A percentile compares a stretch with the other conserved stretches of the same genome.
These are phyloP conservation scores for Alisma plantagoaquatica DNA, from an alignment of 106 monocot genomes.

Conservation along the genomic window DNA sequence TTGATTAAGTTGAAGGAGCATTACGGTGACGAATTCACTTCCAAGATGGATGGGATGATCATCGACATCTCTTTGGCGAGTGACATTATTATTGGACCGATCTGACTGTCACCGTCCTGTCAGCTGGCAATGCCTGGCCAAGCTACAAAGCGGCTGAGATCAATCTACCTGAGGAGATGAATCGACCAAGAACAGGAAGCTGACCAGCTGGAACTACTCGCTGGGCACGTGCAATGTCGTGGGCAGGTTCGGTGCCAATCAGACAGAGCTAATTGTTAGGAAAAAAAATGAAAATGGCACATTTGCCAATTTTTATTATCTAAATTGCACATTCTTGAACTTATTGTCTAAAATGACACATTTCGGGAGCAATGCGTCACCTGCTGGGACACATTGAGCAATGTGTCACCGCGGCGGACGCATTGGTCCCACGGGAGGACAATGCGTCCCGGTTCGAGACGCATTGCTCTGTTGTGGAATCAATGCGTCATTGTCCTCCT, in stretches of 20 bases:
- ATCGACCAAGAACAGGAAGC: constrained; percentile 62
- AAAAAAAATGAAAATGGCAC: too few species aligned
- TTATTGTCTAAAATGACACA: too few species aligned
- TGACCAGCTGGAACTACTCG: constrained; percentile 79
- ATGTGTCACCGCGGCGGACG: too few species aligned
- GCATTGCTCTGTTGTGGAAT: too few species aligned
- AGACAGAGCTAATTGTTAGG: constrained; percentile 72
- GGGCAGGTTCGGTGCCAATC: constrained; percentile 66
- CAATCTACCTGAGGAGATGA: constrained; percentile 79
- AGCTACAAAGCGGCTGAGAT: constrained; percentile 50
- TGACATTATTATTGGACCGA: constrained; percentile 91
- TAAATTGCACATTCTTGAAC: too few species aligned
- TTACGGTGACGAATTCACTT: constrained; percentile 64
- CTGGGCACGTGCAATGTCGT: constrained; percentile 88
- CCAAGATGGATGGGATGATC: constrained; percentile 82
- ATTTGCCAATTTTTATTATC: too few species aligned
- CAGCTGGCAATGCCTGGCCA: constrained; percentile 92
- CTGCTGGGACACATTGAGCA: too few species aligned
- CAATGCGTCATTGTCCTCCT: too few species aligned
- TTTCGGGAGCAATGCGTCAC: too few species aligned
- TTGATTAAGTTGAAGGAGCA: constrained; percentile 57
- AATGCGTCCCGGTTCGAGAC: too few species aligned
- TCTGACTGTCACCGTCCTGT: constrained; percentile 76
- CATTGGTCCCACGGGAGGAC: too few species aligned
- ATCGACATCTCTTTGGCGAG: constrained; percentile 88